A percentile compares a stretch with the other conserved stretches of the same genome.
Conservation (phyloP, 208 protist genomes). For the Tritrichomonas musculus region DNA sequence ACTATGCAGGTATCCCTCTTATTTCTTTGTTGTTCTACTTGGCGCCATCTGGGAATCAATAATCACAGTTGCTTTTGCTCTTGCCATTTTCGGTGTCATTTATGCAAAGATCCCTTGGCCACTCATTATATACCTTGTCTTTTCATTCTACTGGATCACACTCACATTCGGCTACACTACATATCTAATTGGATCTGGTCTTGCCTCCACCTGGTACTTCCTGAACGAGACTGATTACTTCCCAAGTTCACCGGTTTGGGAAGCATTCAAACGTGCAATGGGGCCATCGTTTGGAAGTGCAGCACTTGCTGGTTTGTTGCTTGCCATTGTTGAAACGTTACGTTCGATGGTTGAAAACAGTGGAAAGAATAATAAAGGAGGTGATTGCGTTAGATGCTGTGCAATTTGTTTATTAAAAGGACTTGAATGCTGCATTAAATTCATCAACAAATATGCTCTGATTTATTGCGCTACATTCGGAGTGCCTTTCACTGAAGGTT, state of each 20-base stretch:
- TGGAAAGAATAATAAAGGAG: no score
- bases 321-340: neutral
- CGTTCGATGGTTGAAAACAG: neutral
- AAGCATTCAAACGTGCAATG: neutral
- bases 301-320: neutral
- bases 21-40: neutral
- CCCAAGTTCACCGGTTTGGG: neutral
- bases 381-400: neutral
- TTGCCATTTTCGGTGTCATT: neutral
- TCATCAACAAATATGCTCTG: neutral
- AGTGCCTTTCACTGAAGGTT: neutral
- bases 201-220: neutral
- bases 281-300: neutral
- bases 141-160: neutral
- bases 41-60: neutral
- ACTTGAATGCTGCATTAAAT: neutral
- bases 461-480: slow-evolving; percentile 19
- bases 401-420: neutral
- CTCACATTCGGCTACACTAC: neutral
- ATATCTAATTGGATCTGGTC: neutral
- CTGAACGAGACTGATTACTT: slow-evolving; percentile 6
- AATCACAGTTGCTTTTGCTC: neutral
- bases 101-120: no score
- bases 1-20: neutral
- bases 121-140: neutral